A percentile compares a stretch with the other conserved stretches of the same genome.
These are phyloP conservation scores for Globisporangium rhizosaccharum DNA, from an alignment of 352 stramenopile genomes.

Conservation along the genomic window DNA sequence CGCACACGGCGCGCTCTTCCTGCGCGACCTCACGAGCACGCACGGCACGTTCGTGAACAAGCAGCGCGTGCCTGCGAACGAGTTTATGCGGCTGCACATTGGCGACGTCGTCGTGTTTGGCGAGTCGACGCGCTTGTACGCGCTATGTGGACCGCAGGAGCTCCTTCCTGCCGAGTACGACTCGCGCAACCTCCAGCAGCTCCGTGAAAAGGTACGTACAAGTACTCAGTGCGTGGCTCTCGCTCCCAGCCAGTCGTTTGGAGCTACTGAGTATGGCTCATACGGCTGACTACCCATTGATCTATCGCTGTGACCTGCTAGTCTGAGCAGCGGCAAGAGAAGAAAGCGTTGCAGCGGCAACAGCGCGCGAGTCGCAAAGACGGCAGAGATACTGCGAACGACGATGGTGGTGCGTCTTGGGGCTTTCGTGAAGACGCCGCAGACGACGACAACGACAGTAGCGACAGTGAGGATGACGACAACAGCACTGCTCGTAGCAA, in stretches of 20 bases:
- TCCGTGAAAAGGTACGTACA: slow-evolving; percentile 22
- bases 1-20: slow-evolving; percentile 52
- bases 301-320: neutral
- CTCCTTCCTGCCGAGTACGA: slow-evolving; percentile 73
- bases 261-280: neutral
- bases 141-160: slow-evolving; percentile 60
- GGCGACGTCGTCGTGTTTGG: slow-evolving; percentile 86
- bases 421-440: slow-evolving; percentile 80
- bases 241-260: neutral
- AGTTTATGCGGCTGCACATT: slow-evolving; percentile 65
- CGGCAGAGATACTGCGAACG: slow-evolving; percentile 1
- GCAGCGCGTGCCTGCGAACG: slow-evolving; percentile 29
- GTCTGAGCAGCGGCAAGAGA: slow-evolving; percentile 14
- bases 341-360: slow-evolving; percentile 7
- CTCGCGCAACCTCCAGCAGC: slow-evolving; percentile 35
- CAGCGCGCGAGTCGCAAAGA: slow-evolving; percentile 8
- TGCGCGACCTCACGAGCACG: slow-evolving; percentile 72
- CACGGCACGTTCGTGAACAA: slow-evolving; percentile 88
- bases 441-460: slow-evolving; percentile 49
- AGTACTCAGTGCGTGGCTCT: neutral
- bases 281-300: too few species aligned
- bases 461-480: slow-evolving; percentile 13
- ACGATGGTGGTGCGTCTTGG: slow-evolving; percentile 52
- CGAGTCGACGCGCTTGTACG: slow-evolving; percentile 83
- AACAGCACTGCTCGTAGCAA: neutral